Base-by-base conservation (phyloP, 2,329 filamentous ascomycete genomes). In the Aphanocladium album region DNA sequence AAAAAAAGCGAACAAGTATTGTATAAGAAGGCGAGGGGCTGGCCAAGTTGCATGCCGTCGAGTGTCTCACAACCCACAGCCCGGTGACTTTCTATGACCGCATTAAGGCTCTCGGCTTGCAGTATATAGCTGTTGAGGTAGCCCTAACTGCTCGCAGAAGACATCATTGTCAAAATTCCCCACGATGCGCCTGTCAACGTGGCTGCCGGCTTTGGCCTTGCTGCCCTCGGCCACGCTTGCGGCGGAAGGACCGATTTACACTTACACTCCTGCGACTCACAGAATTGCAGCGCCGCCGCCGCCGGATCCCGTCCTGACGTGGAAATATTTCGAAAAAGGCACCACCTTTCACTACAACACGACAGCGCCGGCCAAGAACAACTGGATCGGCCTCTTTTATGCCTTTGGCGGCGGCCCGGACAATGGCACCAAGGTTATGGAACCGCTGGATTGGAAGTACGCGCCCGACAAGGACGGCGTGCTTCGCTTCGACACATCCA, bases 381-480 rank as follows among this genome's bases (percentile, higher is more conserved):
- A 77, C 63, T 78, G 76, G 76, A 65, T 77, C 23, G 76, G 71
- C 33, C 52, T 77, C 3, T 77, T 73, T 62, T 61, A 67, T 41
- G 63, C 67, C 12, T 67, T 66, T 1, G 70, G 69, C n/a, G 74
- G 74, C 25, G 73, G 69, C 1, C 74, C 75, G 1, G 67, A 70
- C 2, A 65, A 76, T 19, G 67, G 72, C 30, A 61, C 67, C 45
- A 68, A 67, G 17, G 66, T 67, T n/a, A 64, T 63, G 0, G 62
- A 64, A 0, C 71, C 75, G 0, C 60, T 76, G 12, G 61, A 63
- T 5, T 77, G 75, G 75, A 65, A 63, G 0, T 76, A 72, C 56
- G 72, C 73, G 1, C 69, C 71, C 0, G 59, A 62, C 0, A 37
- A 62, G 1, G 46, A 68, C 5, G 75, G 73, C 46, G 67, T 61